Percentiles rank a stretch among this genome's conserved stretches.
phyloP scores from a whole-genome alignment of 2,329 filamentous ascomycete species.

The Pseudogymnoascus sp. region DNA sequence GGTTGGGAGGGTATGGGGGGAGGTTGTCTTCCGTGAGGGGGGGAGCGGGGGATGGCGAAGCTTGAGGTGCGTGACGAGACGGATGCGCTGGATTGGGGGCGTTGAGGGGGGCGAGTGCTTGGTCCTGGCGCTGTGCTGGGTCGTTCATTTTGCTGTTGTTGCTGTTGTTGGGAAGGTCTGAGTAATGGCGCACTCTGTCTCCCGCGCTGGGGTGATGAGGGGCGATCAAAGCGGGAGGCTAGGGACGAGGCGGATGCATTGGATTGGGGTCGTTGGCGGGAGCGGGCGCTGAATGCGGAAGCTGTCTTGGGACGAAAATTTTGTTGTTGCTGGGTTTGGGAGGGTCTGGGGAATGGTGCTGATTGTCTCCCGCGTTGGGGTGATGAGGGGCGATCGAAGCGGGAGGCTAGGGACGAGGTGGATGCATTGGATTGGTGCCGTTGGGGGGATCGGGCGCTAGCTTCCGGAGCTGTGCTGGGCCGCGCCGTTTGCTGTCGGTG shows the following conservation, averaged over 20 bases:
- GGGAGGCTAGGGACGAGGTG: not conserved
- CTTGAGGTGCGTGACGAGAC: not conserved
- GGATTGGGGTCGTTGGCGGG: not conserved
- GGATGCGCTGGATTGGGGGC: not conserved
- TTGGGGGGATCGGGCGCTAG: not conserved
- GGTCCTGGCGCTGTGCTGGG: too few relatives aligned
- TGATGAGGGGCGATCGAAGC: not conserved
- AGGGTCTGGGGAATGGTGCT: too few relatives aligned
- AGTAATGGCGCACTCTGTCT: too few relatives aligned
- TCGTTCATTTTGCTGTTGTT: too few relatives aligned
- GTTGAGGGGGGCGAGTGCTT: too few relatives aligned
- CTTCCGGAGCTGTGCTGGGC: not conserved
- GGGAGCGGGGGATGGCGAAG: not conserved
- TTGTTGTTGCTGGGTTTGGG: too few relatives aligned
- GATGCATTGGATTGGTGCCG: not conserved
- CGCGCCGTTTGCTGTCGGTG: not conserved
- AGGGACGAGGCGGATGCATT: not conserved
- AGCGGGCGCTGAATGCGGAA: not conserved
- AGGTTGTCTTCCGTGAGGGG: not conserved
- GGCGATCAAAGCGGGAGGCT: not conserved
- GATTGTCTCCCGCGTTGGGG: too few relatives aligned
- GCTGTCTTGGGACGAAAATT: too few relatives aligned
- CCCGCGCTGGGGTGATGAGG: too few relatives aligned
- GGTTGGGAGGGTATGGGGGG: not conserved
- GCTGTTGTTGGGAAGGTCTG: too few relatives aligned